Base-by-base conservation (phyloP, 2,329 filamentous ascomycete genomes). In the Macrophomina tecta region DNA sequence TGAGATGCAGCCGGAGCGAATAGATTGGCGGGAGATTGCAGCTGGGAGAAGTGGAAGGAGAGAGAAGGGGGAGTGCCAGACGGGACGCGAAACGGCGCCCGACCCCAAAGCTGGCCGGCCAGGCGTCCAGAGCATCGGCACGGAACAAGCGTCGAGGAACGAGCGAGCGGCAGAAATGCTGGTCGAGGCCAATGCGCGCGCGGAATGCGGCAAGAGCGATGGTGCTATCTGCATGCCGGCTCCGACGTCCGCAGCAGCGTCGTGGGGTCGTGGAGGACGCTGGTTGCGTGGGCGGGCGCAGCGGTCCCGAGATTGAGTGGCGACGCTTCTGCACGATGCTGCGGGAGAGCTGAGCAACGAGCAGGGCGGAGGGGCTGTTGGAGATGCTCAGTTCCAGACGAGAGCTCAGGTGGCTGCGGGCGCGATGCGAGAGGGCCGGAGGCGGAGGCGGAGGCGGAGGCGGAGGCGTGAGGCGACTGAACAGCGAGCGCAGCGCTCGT, bases 231-330 rank as follows among this genome's bases (percentile, higher is more conserved):
- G 56, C 56, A 46, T 5, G 40, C 30, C 56, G 56, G 56, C 56
- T 61, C 56, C 56, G 45, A 36, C 6, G 40, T 23, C 56, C 40
- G 56, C 36, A n/a, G 52, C 14, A 23, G 48, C 14, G 6, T 3
- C 28, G 48, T 3, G 56, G 18, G 16, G 42, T 61, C 56, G 56
- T 61, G 56, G 56, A 18, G 12, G 56, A 14, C 30, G 56, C 56
- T 61, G 56, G 56, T 61, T 61, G 56, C 56, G 12, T 36, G 55
- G 56, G 40, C 14, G 32, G 8, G 16, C 7, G 7, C 56, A 30
- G 7, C 40, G 40, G 56, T 40, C 14, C 55, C 55, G 16, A 23
- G 7, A 14, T 12, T 11, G 36, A 18, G 16, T 40, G 55, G 28
- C 7, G 56, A 34, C 30, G 56, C 28, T 36, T 46, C 56, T 61